Conservation (phyloP, 148 eudicot species). For the Vaccinium corymbosum region DNA sequence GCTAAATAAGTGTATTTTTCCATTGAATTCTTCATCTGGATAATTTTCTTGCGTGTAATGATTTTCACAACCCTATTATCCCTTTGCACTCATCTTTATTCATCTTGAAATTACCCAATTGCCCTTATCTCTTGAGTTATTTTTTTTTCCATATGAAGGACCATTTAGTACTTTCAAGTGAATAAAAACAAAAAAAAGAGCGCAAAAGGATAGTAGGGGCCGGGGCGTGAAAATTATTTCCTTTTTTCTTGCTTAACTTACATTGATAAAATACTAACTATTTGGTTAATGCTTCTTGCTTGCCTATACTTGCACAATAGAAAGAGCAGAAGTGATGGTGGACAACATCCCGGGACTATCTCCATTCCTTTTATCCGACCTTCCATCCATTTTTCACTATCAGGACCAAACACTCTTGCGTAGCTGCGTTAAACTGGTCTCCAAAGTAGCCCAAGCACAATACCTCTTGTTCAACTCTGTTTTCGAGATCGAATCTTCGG, state of each 20-base stretch:
- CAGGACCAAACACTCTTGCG: slow-evolving; percentile 10
- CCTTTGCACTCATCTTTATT: too few species aligned
- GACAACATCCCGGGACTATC: slow-evolving; percentile 36
- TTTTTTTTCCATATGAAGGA: too few species aligned
- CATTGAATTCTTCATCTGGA: not conserved
- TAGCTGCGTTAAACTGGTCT: not conserved
- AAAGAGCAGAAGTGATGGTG: slow-evolving; percentile 27
- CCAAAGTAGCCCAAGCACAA: slow-evolving; percentile 21
- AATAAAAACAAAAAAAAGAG: too few species aligned
- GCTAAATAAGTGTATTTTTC: too few species aligned
- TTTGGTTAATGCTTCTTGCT: not conserved
- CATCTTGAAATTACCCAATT: too few species aligned
- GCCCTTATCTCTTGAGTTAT: too few species aligned
- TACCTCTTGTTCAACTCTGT: slow-evolving; percentile 34
- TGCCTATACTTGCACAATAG: not conserved
- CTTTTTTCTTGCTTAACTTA: not conserved
- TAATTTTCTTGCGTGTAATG: not conserved
- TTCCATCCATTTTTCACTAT: slow-evolving; percentile 21
- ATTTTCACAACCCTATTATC: too few species aligned
- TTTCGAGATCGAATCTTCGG: slow-evolving; percentile 31
- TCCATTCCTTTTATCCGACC: slow-evolving; percentile 26
- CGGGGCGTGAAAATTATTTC: too few species aligned
- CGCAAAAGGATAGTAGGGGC: too few species aligned
- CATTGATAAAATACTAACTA: not conserved
- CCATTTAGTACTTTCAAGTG: too few species aligned